Conservation (phyloP, 805 yeast genomes). For the Wickerhamiella azyma region DNA sequence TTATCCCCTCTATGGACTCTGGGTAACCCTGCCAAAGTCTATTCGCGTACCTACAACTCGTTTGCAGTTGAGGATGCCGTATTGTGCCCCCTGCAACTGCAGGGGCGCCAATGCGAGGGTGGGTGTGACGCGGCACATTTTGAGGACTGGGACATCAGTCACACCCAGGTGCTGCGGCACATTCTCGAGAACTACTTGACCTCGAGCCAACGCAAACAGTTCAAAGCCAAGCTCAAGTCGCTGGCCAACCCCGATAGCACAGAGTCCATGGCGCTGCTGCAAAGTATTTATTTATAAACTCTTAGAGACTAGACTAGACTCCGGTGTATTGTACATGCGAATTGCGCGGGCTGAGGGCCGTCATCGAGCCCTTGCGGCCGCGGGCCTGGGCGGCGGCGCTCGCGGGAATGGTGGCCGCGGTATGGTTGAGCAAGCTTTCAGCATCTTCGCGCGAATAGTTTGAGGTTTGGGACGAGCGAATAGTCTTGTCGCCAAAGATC, state of each 20-base stretch:
- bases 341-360: not conserved
- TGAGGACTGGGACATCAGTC: conserved; percentile 12
- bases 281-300: conserved; percentile 2
- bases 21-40: conserved; percentile 9
- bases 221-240: conserved; percentile 7
- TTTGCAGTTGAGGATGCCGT: conserved; percentile 11
- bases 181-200: conserved; percentile 13
- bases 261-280: not conserved
- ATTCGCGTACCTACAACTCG: conserved; percentile 15
- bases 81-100: conserved; percentile 14
- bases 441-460: conserved; percentile 15
- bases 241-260: conserved; percentile 4
- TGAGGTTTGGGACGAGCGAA: conserved; percentile 16
- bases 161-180: conserved; percentile 11
- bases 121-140: conserved; percentile 15
- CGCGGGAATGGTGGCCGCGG: not conserved
- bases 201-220: conserved; percentile 9
- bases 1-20: conserved; percentile 11
- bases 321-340: not conserved
- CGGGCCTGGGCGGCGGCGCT: conserved; percentile 11
- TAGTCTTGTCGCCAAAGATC: conserved; percentile 56
- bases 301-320: not conserved
- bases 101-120: conserved; percentile 8
- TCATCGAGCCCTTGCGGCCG: not conserved
- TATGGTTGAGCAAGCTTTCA: conserved; percentile 15